These are phyloP conservation scores for Cynara cardunculus DNA, from an alignment of 129 eudicot species.

Conservation along the genomic window DNA sequence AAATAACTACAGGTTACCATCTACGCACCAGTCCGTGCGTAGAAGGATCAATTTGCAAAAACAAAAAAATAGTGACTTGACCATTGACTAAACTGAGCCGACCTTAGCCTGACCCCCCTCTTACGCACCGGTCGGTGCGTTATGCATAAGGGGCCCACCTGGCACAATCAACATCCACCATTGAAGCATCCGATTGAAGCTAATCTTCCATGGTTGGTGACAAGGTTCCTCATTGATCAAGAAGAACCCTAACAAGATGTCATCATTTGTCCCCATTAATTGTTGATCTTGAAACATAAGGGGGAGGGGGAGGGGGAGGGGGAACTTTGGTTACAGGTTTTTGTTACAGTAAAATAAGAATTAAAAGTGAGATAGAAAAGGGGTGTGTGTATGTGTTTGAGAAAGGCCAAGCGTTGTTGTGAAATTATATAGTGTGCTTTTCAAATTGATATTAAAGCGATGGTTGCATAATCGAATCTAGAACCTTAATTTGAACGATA, in stretches of 20 bases:
- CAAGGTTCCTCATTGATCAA: neutral
- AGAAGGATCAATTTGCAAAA: too few relatives aligned
- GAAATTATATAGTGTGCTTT: conserved; percentile 59
- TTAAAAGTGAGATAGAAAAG: neutral
- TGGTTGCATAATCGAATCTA: conserved; percentile 60
- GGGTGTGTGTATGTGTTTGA: neutral
- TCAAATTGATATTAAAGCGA: conserved; percentile 58
- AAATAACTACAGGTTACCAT: too few relatives aligned
- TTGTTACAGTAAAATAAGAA: neutral
- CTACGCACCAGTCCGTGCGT: too few relatives aligned
- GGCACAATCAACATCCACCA: neutral
- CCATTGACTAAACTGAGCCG: too few relatives aligned
- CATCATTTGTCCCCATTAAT: neutral
- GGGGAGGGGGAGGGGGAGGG: neutral
- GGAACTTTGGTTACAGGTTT: neutral
- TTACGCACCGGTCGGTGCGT: too few relatives aligned
- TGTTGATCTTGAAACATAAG: neutral
- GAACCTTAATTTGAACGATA: conserved; percentile 26
- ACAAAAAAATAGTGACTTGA: too few relatives aligned
- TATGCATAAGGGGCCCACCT: too few relatives aligned
- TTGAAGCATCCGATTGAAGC: neutral
- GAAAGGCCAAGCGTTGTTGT: conserved; percentile 62
- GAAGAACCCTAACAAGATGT: neutral
- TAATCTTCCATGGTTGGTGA: neutral
- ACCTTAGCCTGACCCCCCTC: too few relatives aligned